phyloP scores from a whole-genome alignment of 768 basidiomycete species.

The Termitomyces sp. region DNA sequence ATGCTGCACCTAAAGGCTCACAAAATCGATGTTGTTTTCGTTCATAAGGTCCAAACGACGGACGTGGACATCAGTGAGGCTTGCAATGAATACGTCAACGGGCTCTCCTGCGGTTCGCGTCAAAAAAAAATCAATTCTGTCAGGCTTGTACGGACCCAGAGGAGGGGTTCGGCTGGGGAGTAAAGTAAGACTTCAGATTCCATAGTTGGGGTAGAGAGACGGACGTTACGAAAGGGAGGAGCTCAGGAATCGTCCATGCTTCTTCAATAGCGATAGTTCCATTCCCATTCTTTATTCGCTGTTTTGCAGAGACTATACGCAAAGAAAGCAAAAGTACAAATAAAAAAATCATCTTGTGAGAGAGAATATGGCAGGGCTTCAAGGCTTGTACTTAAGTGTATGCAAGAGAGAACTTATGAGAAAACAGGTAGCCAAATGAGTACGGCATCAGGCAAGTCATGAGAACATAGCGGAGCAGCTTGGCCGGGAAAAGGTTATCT shows the following conservation, averaged over 20 bases:
- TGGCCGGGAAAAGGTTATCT: neutral
- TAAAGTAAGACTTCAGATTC: neutral
- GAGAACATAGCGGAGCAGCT: neutral
- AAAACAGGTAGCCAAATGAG: neutral
- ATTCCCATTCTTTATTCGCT: slow-evolving; percentile 22
- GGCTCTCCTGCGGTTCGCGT: slow-evolving; percentile 20
- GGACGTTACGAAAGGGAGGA: slow-evolving; percentile 21
- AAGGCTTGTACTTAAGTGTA: neutral
- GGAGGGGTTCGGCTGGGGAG: slow-evolving; percentile 13
- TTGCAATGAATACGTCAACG: slow-evolving; percentile 23
- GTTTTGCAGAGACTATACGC: slow-evolving; percentile 3
- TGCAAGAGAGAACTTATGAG: neutral
- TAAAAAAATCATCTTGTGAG: neutral
- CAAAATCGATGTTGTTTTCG: slow-evolving; percentile 30
- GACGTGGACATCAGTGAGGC: slow-evolving; percentile 34
- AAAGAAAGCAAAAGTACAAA: neutral
- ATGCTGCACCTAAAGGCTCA: slow-evolving; percentile 11
- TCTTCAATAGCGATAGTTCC: slow-evolving; percentile 36
- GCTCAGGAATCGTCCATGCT: slow-evolving; percentile 32
- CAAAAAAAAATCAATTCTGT: neutral
- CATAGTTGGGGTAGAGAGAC: neutral
- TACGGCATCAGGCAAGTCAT: neutral
- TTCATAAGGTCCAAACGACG: slow-evolving; percentile 32
- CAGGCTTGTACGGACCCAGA: slow-evolving; percentile 13
- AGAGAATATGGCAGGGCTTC: neutral